Conservation (phyloP, 2,329 filamentous ascomycete species). For the Thelonectria blattea region DNA sequence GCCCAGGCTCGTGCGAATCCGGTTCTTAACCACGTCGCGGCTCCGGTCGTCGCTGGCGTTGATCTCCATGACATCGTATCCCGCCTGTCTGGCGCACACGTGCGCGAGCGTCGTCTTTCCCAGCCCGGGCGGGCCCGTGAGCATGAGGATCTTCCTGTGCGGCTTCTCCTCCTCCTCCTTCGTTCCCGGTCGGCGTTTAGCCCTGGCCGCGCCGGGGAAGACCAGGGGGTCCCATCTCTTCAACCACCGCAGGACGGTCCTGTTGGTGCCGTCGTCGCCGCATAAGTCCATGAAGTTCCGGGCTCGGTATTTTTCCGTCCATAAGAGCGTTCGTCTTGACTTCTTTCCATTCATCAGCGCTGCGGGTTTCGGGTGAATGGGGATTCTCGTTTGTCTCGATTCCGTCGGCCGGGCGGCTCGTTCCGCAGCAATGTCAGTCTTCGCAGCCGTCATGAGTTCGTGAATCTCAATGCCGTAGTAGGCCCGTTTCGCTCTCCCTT, state of each 20-base stretch:
- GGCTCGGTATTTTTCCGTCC: constrained; percentile 98
- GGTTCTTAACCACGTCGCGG: constrained; percentile 84
- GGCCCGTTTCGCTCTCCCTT: constrained; percentile 72
- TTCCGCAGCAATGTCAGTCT: constrained; percentile 59
- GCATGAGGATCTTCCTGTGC: constrained; percentile 85
- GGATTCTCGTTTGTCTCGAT: constrained; percentile 39
- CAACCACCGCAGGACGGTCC: constrained; percentile 88
- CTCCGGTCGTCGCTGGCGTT: constrained; percentile 97
- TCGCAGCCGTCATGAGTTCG: constrained; percentile 74
- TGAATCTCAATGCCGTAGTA: constrained; percentile 97
- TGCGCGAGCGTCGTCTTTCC: constrained; percentile 97
- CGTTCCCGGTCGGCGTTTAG: constrained; percentile 56
- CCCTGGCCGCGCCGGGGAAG: constrained; percentile 76
- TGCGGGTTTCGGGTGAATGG: constrained; percentile 53
- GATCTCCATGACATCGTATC: constrained; percentile 96
- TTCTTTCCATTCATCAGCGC: constrained; percentile 42
- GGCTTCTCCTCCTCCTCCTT: constrained; percentile 71
- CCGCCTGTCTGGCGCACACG: constrained; percentile 92
- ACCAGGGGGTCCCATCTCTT: constrained; percentile 94
- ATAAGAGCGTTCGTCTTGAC: constrained; percentile 67
- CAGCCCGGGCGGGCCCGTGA: constrained; percentile 90
- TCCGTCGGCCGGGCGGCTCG: constrained; percentile 26
- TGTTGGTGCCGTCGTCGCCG: constrained; percentile 92
- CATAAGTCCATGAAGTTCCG: constrained; percentile 90
- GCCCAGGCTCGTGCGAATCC: constrained; percentile 88